Conservation (phyloP, 106 monocot genomes). For the Dendrobium officinale region DNA sequence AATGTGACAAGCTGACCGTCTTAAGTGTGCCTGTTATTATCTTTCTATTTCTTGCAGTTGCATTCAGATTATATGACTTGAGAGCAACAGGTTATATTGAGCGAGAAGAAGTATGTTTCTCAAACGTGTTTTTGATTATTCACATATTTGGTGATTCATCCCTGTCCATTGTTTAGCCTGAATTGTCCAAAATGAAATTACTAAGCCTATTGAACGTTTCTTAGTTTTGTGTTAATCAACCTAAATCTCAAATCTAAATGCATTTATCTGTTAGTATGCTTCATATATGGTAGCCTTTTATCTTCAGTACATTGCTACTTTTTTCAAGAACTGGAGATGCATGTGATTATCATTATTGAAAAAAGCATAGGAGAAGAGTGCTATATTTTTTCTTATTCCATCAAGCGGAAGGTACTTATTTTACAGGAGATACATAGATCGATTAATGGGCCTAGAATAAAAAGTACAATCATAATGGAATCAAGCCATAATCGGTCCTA, state of each 20-base stretch:
- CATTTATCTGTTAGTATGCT: no score
- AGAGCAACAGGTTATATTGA: slow-evolving; percentile 83
- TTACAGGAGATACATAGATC: no score
- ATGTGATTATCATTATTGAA: no score
- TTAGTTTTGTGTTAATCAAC: neutral
- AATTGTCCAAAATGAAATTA: neutral
- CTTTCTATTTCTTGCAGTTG: slow-evolving; percentile 47
- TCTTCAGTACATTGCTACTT: no score
- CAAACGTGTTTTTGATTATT: neutral
- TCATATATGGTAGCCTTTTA: no score
- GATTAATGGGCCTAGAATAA: no score
- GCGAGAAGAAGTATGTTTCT: slow-evolving; percentile 67
- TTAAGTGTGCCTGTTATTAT: neutral
- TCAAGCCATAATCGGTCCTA: no score
- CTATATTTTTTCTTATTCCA: no score
- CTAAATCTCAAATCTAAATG: neutral
- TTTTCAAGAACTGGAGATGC: no score
- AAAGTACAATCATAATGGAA: no score
- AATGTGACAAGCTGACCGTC: neutral
- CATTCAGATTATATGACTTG: slow-evolving; percentile 84
- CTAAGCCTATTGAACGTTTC: neutral
- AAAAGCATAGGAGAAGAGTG: no score
- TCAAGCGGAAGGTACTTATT: no score
- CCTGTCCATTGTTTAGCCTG: neutral
- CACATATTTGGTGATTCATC: neutral